Conservation (phyloP, 23 red algal genomes). For the Chondrus crispus region DNA sequence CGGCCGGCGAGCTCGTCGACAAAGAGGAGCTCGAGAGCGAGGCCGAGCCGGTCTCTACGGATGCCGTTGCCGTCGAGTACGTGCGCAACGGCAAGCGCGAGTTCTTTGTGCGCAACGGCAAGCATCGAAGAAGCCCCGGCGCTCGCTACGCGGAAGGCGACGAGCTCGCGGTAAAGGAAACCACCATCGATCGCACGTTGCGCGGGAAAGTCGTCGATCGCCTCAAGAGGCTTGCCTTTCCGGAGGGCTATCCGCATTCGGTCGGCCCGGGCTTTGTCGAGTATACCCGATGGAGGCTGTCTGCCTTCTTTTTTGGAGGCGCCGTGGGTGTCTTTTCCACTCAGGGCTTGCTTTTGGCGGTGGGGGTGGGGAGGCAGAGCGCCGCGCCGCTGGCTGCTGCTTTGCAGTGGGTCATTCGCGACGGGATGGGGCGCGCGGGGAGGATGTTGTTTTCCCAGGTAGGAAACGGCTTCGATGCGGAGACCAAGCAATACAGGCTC, state of each 20-base stretch:
- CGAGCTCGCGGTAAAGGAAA: constrained; percentile 47
- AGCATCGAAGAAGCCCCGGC: not conserved
- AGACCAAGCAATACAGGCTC: constrained; percentile 91
- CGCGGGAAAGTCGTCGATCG: constrained; percentile 71
- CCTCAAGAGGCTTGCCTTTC: constrained; percentile 66
- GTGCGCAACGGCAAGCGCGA: constrained; percentile 55
- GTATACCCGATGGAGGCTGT: constrained; percentile 82
- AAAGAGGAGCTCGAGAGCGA: too few species aligned
- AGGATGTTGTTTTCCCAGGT: constrained; percentile 88
- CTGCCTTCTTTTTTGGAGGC: constrained; percentile 85
- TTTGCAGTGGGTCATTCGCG: constrained; percentile 93
- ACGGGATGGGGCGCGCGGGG: constrained; percentile 83
- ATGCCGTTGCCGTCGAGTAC: constrained; percentile 69
- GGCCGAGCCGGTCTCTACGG: constrained; percentile 48
- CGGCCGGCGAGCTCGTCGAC: too few species aligned
- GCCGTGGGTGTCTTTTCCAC: constrained; percentile 87
- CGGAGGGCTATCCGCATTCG: constrained; percentile 81
- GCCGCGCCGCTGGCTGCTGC: constrained; percentile 82
- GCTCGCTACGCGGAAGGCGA: constrained; percentile 19
- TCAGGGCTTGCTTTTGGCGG: constrained; percentile 82
- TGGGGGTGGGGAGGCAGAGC: constrained; percentile 78
- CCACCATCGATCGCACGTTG: constrained; percentile 44
- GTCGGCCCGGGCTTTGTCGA: constrained; percentile 83
- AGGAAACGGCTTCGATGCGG: constrained; percentile 91
- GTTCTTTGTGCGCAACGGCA: constrained; percentile 42